Base-by-base conservation (phyloP, 106 monocot genomes). In the Xerophyta viscosa region DNA sequence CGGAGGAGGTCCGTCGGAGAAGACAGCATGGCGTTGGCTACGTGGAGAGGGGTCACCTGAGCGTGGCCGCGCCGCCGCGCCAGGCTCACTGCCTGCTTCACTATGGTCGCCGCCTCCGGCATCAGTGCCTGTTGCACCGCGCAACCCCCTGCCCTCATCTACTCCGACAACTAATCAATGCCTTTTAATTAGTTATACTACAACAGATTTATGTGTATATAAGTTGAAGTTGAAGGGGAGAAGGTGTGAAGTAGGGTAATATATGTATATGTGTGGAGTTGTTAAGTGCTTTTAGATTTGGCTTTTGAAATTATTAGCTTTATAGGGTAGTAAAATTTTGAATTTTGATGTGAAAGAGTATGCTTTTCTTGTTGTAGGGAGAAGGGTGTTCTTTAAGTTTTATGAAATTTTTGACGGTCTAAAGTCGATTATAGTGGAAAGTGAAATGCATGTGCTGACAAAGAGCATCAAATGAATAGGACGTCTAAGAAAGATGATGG, bases 91-190 rank as follows among this genome's bases (percentile, higher is more conserved):
- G 94, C 77, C 49, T 88, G 94, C 78, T 88, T 89, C 24, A 96
- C 76, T 13, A 85, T 31, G 46, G 50, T 22, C 7, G 94, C 75
- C 0, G 94, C 94, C 50, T 96, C 94, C 1, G 76, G 56, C 0
- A 84, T 85, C 8, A 96, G 78, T 29, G 84, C 71, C 57, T 89
- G 94, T 27, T 89, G 81, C 62, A 85, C 71, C 2, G 94, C 81
- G 81, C 73, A 96, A 19, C 84, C 84, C 46, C 94, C 94, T n/a
- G 88, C 73, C 67, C 94, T 96, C 94, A 96, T 96, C 57, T 48
- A 58, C n/a, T n/a, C n/a, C n/a, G n/a, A n/a, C n/a, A n/a, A n/a
- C n/a, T n/a, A n/a, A n/a, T n/a, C n/a, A n/a, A n/a, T n/a, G n/a
- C n/a, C n/a, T n/a, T n/a, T n/a, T n/a, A n/a, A n/a, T n/a, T n/a